Evolutionary conservation across 768 basidiomycete species (phyloP).

Genomic region (Boletus subparvulus): DNA sequence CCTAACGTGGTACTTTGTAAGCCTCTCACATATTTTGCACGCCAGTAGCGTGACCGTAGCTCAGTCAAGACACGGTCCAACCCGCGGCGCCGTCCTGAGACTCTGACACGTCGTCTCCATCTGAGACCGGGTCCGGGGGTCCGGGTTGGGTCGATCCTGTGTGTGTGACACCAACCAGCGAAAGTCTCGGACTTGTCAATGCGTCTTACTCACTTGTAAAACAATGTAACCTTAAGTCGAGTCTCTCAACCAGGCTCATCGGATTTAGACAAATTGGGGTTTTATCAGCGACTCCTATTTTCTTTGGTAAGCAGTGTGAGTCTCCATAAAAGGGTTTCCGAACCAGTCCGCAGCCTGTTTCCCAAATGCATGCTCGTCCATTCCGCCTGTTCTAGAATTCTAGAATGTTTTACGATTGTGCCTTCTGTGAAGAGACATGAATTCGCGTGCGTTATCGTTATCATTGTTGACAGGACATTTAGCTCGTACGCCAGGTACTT

Average conservation of each 20-base stretch:
- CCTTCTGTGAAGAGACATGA: neutral
- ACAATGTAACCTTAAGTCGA: neutral
- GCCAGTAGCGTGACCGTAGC: neutral
- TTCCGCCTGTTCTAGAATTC: slow-evolving; percentile 12
- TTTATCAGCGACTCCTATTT: neutral
- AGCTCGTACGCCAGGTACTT: slow-evolving; percentile 35
- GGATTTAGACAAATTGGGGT: neutral
- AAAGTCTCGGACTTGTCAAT: neutral
- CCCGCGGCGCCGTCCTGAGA: neutral
- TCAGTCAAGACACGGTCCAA: neutral
- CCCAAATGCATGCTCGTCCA: no score
- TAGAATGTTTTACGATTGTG: neutral
- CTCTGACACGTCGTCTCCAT: neutral
- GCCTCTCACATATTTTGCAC: neutral
- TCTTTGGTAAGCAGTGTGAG: no score
- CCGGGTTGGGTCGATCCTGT: no score
- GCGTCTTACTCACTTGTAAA: neutral
- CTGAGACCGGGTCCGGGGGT: slow-evolving; percentile 1
- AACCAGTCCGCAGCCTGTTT: no score
- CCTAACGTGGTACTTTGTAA: neutral
- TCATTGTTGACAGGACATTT: no score
- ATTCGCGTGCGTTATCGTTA: slow-evolving; percentile 8
- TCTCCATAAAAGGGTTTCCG: neutral
- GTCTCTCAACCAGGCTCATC: no score
- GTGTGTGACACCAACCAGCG: no score